Base-by-base conservation (phyloP, 164 flowering plant species). In the Sextonia rubra region DNA sequence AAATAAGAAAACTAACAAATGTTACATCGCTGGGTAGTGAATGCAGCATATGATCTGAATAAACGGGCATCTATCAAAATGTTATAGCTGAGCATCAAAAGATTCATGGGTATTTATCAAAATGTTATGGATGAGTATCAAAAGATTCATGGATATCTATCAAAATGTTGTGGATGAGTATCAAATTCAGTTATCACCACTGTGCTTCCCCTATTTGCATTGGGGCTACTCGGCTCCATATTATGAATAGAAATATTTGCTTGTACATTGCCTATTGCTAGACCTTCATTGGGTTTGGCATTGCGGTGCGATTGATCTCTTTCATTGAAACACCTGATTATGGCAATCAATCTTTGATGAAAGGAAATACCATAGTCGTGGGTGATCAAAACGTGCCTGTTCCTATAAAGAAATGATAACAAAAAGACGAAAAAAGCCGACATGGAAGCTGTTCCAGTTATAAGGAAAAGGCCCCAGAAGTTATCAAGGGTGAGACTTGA, bases 391-490 rank as follows among this genome's bases (percentile, higher is more conserved):
- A 79, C 65, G 30, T 65, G 20, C 63, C 70, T 25, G 49, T 78
- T 32, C 32, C 79, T 48, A 30, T 62, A 70, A 12, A 81, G 73
- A 74, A 84, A 84, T 18, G 24, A 15, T 30, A 44, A 1, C 4
- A 71, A 29, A 75, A 44, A 79, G 66, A 73, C 44, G 5, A 78
- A 12, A 12, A 84, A 69, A 27, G 85, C 80, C 1, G 48, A 29
- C 26, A 20, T 22, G 17, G 85, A 76, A 69, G 79, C 81, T 1
- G 75, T 29, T 26, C 83, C 87, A 20, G 81, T 81, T 17, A 86
- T 79, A 52, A 82, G 70, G 68, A 86, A 88, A 23, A 86, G 85
- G 7, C 87, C 78, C 71, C 49, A 20, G 56, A 80, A 75, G 63
- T 73, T 71, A 15, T 69, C 20, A 3, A 75, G 67, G 18, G 70